Base-by-base conservation (phyloP, 2,329 filamentous ascomycete genomes). In the Fusarium goolgardi region DNA sequence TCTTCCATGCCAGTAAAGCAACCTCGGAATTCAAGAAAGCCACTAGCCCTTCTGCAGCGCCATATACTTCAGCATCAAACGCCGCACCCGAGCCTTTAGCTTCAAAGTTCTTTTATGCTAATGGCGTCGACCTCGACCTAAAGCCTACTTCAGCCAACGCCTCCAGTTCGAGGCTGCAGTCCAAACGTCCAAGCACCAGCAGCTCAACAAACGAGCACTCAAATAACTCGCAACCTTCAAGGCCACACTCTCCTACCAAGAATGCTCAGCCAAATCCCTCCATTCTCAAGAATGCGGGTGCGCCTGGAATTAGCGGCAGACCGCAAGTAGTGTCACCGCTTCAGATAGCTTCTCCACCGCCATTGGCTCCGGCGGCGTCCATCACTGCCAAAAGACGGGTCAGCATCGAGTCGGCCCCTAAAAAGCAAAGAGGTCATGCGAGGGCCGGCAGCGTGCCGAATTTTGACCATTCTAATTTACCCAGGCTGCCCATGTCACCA, bases 31-130 rank as follows among this genome's bases (percentile, higher is more conserved):
- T 75, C 18, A 81, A 79, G 53, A 75, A 79, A 18, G 72, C 71
- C 9, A 75, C 68, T 27, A 78, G 60, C 56, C 79, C 70, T 55
- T 76, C 75, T 9, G 57, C 71, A 31, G 71, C 69, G 10, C 67
- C 76, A 15, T 75, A 79, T 54, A 76, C 78, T 2, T 78, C 82
- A 6, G 67, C 78, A 27, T 72, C 78, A 25, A 18, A 70, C 72
- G 31, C 73, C 78, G 18, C 75, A 75, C 76, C 79, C 45, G 82
- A 84, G 61, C 77, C 78, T 16, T 53, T 71, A n/a, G 73, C 82
- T 9, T 83, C 83, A 78, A 92, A 91, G 75, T 93, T 94, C 81
- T 88, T 94, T 77, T 91, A 93, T 76, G 91, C 90, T 62, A 91
- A 92, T 77, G 89, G 89, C 31, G 81, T 81, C 20, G 61, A 64